These are phyloP conservation scores for Puccinia polysora DNA, from an alignment of 1,284 basidiomycete genomes.

Conservation along the genomic window DNA sequence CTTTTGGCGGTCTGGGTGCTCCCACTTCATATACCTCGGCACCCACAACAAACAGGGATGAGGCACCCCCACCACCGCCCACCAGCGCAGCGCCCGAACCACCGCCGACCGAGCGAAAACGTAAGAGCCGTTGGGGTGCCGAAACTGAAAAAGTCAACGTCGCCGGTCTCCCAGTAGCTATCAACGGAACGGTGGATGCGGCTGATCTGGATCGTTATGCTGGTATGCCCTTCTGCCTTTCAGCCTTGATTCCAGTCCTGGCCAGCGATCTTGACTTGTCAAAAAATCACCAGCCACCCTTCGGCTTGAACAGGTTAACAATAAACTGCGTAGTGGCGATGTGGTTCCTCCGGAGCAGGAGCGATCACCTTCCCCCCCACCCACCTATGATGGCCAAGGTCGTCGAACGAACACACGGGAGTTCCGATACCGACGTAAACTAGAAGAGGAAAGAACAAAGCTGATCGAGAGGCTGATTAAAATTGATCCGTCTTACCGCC, in stretches of 20 bases:
- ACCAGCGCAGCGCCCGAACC: conserved; percentile 20
- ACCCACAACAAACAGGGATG: conserved; percentile 34
- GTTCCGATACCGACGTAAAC: conserved; percentile 92
- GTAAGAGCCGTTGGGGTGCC: conserved; percentile 92
- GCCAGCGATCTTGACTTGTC: not conserved
- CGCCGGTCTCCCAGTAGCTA: conserved; percentile 83
- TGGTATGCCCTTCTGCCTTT: conserved; percentile 3
- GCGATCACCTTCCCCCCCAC: conserved; percentile 90
- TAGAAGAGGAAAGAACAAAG: conserved; percentile 90
- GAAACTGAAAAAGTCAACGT: conserved; percentile 58
- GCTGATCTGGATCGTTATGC: conserved; percentile 84
- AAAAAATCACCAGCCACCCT: conserved; percentile 67
- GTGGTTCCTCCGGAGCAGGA: conserved; percentile 93
- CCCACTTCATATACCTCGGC: conserved; percentile 40
- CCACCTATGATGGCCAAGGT: conserved; percentile 93
- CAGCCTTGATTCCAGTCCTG: not conserved
- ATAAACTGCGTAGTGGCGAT: conserved; percentile 86
- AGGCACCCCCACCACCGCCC: conserved; percentile 29
- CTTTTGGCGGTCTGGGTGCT: conserved; percentile 42
- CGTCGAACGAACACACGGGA: conserved; percentile 97
- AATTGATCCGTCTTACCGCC: conserved; percentile 92
- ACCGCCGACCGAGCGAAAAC: conserved; percentile 57
- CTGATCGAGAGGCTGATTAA: conserved; percentile 95
- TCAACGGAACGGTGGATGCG: conserved; percentile 76
- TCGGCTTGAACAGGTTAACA: conserved; percentile 92